Percentiles rank a stretch among this genome's conserved stretches.
Conservation (phyloP, 306 rosid genomes). For the barrel medic (Medicago truncatula) region DNA sequence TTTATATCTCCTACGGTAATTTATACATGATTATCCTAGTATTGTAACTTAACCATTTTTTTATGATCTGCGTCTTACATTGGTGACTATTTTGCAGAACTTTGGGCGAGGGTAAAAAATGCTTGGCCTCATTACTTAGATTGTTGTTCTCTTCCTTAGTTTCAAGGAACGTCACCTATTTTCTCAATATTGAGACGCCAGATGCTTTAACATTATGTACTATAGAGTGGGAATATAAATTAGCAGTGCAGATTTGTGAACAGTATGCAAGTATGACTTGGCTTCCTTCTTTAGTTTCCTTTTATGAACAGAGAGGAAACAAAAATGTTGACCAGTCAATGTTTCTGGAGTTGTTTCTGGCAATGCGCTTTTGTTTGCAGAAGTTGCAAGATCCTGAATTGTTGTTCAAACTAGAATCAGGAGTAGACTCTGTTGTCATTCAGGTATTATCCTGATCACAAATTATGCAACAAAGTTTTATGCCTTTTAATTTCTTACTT, state of each 20-base stretch:
- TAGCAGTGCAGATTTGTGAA: slow-evolving; percentile 75
- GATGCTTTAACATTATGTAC: slow-evolving; percentile 53
- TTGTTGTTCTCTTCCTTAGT: slow-evolving; percentile 75
- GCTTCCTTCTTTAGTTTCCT: slow-evolving; percentile 81
- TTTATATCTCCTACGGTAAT: slow-evolving; percentile 72
- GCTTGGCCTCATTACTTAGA: slow-evolving; percentile 78
- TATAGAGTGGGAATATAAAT: slow-evolving; percentile 82
- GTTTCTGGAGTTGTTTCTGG: slow-evolving; percentile 63
- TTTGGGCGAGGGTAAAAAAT: slow-evolving; percentile 68
- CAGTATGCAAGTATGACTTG: slow-evolving; percentile 75
- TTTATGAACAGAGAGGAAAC: slow-evolving; percentile 53
- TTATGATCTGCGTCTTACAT: slow-evolving; percentile 37
- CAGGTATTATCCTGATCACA: slow-evolving; percentile 64
- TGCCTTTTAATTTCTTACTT: slow-evolving; percentile 9
- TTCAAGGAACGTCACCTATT: slow-evolving; percentile 60
- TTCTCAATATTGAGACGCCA: slow-evolving; percentile 40
- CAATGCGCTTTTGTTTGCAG: slow-evolving; percentile 67
- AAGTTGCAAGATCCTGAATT: slow-evolving; percentile 90
- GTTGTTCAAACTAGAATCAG: slow-evolving; percentile 62
- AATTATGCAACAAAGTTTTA: slow-evolving; percentile 17
- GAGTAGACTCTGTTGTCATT: slow-evolving; percentile 60
- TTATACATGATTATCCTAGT: neutral
- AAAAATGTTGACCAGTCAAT: slow-evolving; percentile 43
- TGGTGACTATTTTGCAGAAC: slow-evolving; percentile 60
- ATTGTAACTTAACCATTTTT: neutral